Evolutionary conservation across 1,139 yeast species (phyloP), one percentile per base, ranked within the genome.

Genomic region (Hemisphaericaspora subhashii): DNA sequence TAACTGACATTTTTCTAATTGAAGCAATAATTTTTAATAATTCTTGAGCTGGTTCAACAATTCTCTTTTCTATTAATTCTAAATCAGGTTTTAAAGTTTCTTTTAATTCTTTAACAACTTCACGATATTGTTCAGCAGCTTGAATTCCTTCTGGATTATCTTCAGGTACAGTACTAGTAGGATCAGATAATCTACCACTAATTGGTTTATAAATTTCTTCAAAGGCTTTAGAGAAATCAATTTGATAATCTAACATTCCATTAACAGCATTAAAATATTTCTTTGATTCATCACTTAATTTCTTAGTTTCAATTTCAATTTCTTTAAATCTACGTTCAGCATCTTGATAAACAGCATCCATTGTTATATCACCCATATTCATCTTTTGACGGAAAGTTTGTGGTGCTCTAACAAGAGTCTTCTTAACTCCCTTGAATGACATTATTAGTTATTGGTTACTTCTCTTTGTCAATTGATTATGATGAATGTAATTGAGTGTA

Each of bases 181-280:
- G 97, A 57, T 92, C 98, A 11, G 94, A 82, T 62, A 86, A 70
- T 45, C 90, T 79, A 25, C 98, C 98, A 42, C 92, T 81, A 47
- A 92, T 92, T 3, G 99, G 99, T 65, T 90, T 88, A 69, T 89
- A 92, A 42, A 92, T 86, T 58, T 90, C 97, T 61, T 89, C 97
- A 64, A 94, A 88, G 2, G 96, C 95, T 55, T 83, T 83, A 27
- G 96, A 84, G 60, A 90, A 92, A 44, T 90, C 97, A 50, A 90
- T 85, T 62, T 92, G 98, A 61, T 85, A 94, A 47, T 81, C 84
- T 52, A 92, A 71, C 95, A 92, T 89, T 29, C 94, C 96, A 55
- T 87, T 88, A 43, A 92, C 95, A 0, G 98, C 95, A 31, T 77
- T 74, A 51, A 87, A 88, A 62, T 92, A 92, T 57, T 95, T 78